These are phyloP conservation scores for Talaromyces sp. DNA, from an alignment of 2,329 filamentous ascomycete genomes.

Conservation along the genomic window DNA sequence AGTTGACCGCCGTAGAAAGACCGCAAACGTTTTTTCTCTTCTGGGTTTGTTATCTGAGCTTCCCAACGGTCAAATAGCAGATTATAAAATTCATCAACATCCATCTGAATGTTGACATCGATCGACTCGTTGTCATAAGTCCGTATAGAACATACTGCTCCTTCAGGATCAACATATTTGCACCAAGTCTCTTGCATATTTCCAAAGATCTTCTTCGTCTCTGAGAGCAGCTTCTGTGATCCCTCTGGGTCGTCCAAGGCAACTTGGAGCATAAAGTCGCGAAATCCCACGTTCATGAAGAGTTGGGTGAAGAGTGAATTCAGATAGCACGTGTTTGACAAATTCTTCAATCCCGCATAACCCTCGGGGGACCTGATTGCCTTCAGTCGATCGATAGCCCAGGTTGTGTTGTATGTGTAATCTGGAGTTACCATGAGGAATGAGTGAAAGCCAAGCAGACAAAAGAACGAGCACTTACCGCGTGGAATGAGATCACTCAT, in stretches of 20 bases:
- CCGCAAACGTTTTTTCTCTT: constrained; percentile 70
- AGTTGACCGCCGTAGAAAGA: constrained; percentile 88
- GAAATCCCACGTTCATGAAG: constrained; percentile 90
- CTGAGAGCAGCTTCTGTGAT: constrained; percentile 65
- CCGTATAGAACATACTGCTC: constrained; percentile 70
- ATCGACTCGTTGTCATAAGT: constrained; percentile 80
- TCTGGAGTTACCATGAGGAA: constrained; percentile 26
- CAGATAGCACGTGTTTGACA: constrained; percentile 95
- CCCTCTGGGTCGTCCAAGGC: constrained; percentile 53
- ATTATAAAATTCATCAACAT: constrained; percentile 97
- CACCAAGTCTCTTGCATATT: constrained; percentile 79
- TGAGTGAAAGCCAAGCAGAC: neutral
- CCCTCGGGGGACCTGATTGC: constrained; percentile 72
- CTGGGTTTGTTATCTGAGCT: constrained; percentile 64
- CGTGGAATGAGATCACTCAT: constrained; percentile 52
- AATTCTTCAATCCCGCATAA: constrained; percentile 84
- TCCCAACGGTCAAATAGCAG: constrained; percentile 90
- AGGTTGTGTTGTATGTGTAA: constrained; percentile 60
- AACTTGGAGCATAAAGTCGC: constrained; percentile 74
- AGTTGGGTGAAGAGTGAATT: constrained; percentile 93
- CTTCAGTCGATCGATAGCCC: constrained; percentile 62
- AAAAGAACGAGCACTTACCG: constrained; percentile 29
- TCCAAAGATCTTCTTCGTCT: constrained; percentile 78
- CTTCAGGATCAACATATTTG: constrained; percentile 68
- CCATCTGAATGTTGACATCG: constrained; percentile 89